Conservation (phyloP, 2,329 filamentous ascomycete genomes). For the Diaporthe sp. region DNA sequence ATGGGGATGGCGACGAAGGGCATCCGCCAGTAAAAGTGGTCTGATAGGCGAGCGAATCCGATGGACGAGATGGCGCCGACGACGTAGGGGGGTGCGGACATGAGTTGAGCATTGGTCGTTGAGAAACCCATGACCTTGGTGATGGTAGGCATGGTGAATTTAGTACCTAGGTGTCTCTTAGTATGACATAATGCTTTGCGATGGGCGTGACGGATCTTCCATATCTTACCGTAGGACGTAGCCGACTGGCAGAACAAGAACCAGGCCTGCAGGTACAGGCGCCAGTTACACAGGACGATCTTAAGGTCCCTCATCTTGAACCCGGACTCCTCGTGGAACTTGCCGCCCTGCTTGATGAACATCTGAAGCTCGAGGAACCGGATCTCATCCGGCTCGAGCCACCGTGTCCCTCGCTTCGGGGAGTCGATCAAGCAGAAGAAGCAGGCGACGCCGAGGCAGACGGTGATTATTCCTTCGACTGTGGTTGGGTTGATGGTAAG, state of each 20-base stretch:
- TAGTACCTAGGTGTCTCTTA: slow-evolving; percentile 26
- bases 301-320: slow-evolving; percentile 28
- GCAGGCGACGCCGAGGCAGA: slow-evolving; percentile 59
- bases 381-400: slow-evolving; percentile 38
- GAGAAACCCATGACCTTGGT: slow-evolving; percentile 54
- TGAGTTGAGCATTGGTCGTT: slow-evolving; percentile 58
- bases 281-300: slow-evolving; percentile 39
- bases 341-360: slow-evolving; percentile 21
- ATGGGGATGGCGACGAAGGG: slow-evolving; percentile 75
- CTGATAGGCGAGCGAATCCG: slow-evolving; percentile 74
- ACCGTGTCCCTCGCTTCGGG: slow-evolving; percentile 20
- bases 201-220: slow-evolving; percentile 1
- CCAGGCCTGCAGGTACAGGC: slow-evolving; percentile 41
- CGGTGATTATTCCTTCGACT: slow-evolving; percentile 26
- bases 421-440: slow-evolving; percentile 58
- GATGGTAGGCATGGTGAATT: slow-evolving; percentile 52
- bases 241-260: slow-evolving; percentile 48
- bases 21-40: slow-evolving; percentile 75
- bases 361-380: slow-evolving; percentile 38
- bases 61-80: slow-evolving; percentile 75
- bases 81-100: slow-evolving; percentile 72
- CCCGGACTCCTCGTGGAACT: slow-evolving; percentile 15
- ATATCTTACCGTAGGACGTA: slow-evolving; percentile 47
- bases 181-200: background rate
- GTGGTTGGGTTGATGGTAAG: background rate